Evolutionary conservation across 495 filamentous ascomycete genomes (phyloP).

Genomic region (Hamigera avellanea): DNA sequence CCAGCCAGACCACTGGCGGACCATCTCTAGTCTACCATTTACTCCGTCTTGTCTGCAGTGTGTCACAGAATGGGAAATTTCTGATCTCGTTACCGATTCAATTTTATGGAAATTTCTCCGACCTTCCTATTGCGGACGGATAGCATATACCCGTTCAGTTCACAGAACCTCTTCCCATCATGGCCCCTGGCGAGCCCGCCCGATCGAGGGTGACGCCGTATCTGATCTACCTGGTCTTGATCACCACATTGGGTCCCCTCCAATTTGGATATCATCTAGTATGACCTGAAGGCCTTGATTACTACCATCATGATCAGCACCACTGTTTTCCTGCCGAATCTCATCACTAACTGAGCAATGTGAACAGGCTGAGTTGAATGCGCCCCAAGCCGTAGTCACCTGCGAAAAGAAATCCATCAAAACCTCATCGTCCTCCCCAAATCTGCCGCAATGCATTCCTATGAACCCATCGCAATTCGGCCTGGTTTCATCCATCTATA

Average conservation of each 20-base stretch:
- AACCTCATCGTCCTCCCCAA: conserved; percentile 19
- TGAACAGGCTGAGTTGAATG: conserved; percentile 83
- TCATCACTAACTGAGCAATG: conserved; percentile 3
- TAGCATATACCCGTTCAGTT: not conserved
- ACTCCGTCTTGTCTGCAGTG: too few species aligned
- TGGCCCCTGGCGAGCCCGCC: conserved; percentile 11
- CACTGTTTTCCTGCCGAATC: too few species aligned
- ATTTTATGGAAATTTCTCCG: too few species aligned
- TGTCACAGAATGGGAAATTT: too few species aligned
- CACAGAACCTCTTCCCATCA: conserved; percentile 1
- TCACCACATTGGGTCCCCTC: conserved; percentile 66
- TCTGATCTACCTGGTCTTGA: conserved; percentile 49
- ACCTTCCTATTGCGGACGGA: too few species aligned
- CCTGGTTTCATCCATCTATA: conserved; percentile 79
- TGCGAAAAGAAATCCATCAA: conserved; percentile 56
- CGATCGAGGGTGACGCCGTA: conserved; percentile 42
- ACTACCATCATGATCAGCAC: not conserved
- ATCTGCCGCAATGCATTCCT: conserved; percentile 65
- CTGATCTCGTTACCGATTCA: too few species aligned
- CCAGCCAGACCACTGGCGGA: too few species aligned
- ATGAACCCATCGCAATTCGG: conserved; percentile 72
- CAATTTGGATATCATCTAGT: conserved; percentile 95
- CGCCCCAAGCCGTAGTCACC: conserved; percentile 80
- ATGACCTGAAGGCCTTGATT: conserved; percentile 8
- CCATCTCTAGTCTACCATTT: too few species aligned